phyloP scores from a whole-genome alignment of 192 early-diverging fungal species.

The Geosiphon pyriformis region DNA sequence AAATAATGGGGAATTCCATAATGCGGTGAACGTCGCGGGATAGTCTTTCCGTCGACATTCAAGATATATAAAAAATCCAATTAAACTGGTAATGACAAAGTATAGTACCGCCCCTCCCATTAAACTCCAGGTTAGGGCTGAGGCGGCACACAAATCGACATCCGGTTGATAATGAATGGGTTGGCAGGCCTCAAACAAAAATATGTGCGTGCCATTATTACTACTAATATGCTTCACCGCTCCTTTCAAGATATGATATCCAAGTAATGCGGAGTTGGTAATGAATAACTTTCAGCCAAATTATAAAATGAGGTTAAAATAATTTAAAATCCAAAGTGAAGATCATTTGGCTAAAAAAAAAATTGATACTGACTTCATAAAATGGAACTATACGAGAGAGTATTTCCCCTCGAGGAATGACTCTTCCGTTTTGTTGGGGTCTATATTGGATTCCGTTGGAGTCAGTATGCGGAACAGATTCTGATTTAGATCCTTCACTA shows the following conservation, averaged over 20 bases:
- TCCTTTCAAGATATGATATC: conserved; percentile 1
- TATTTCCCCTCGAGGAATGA: conserved; percentile 15
- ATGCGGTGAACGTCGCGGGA: conserved; percentile 14
- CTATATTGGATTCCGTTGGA: conserved; percentile 8
- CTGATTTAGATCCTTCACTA: too few species aligned
- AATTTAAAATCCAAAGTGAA: not conserved
- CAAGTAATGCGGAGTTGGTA: conserved; percentile 1
- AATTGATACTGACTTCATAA: conserved; percentile 16
- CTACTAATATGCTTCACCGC: conserved; percentile 3
- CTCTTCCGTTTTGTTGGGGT: not conserved
- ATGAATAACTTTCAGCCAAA: conserved; percentile 9
- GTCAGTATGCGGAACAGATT: not conserved
- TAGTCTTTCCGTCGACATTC: conserved; percentile 13
- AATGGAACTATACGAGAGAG: conserved; percentile 7
- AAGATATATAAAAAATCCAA: not conserved
- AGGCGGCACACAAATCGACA: conserved; percentile 13
- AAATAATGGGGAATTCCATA: conserved; percentile 22
- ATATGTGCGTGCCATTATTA: not conserved
- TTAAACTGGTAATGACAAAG: not conserved
- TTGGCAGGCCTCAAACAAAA: conserved; percentile 12
- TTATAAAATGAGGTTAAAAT: not conserved
- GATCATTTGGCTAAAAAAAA: not conserved
- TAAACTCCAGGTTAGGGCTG: conserved; percentile 11
- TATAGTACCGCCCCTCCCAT: conserved; percentile 12
- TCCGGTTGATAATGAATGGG: conserved; percentile 5